Evolutionary conservation across 805 yeast genomes (phyloP), one percentile per base, ranked within the genome.

Genomic region (Zygoascus flipseniorum): DNA sequence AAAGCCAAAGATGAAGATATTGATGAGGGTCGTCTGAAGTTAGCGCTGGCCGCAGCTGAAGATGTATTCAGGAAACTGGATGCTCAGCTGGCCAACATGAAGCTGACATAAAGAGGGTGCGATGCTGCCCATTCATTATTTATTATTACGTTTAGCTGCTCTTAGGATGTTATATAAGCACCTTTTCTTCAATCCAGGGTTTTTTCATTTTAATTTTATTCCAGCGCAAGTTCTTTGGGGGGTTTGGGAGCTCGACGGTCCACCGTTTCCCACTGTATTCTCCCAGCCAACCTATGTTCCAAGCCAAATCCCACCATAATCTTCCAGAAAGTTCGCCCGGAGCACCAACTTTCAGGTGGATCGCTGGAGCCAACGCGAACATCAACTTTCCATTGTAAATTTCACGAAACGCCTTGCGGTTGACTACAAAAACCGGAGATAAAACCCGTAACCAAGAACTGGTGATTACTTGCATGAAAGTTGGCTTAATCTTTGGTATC

Each of bases 21-120:
- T 1, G 49, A 57, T 19, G 50, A 49, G 31, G 48, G 19, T 8
- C 56, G 51, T 10, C 53, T 47, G 9, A 47, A 57, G 43, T 57
- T 58, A 16, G 65, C 67, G 10, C 56, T 62, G 43, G 62, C 56
- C 45, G 64, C 65, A 2, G 66, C 67, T 13, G 67, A 63, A 49
- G 65, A 63, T 44, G 58, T 63, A 19, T 63, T 62, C 54, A 46
- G 53, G 50, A 59, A 63, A 41, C 53, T 63, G 19, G 66, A 65
- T 26, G 54, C 58, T 18, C 62, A 57, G 45, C 41, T 54, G 41
- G 47, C 51, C 20, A 43, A 23, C 23, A 14, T 53, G 48, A 32
- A 43, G 41, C 47, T 50, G 16, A 5, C 35, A 13, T 44, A 44
- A 16, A 16, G 20, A 2, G 8, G 39, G 39, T 4, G 16, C 4